A percentile compares a stretch with the other conserved stretches of the same genome.
phyloP scores from a whole-genome alignment of 2,329 filamentous ascomycete genomes.

The Fusarium sp. region DNA sequence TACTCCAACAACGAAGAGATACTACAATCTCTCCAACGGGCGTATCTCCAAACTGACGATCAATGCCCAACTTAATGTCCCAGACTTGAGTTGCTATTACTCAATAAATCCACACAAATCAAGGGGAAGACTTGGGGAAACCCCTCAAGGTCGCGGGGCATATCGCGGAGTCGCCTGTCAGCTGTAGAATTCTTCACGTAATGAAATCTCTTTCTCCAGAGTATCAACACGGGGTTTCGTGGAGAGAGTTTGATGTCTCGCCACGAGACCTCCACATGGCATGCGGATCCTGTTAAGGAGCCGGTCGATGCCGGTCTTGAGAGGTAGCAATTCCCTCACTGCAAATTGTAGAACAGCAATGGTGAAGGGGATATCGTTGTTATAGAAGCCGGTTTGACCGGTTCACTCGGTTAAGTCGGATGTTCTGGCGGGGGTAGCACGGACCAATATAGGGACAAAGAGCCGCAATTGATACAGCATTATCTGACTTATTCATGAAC shows the following conservation, averaged over 20 bases:
- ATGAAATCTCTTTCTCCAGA: conserved; percentile 25
- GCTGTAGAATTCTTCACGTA: conserved; percentile 33
- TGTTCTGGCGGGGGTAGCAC: conserved; percentile 22
- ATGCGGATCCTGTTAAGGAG: conserved; percentile 18
- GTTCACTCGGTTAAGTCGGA: conserved; percentile 42
- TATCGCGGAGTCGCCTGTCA: conserved; percentile 19
- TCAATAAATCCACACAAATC: conserved; percentile 15
- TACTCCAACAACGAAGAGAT: accelerated
- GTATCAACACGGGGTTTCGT: conserved; percentile 12
- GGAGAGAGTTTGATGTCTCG: conserved; percentile 8
- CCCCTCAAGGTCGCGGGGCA: conserved; percentile 24
- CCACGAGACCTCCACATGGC: conserved; percentile 28
- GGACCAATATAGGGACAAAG: conserved; percentile 27
- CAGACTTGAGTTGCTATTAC: conserved; percentile 13
- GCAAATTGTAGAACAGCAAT: neutral
- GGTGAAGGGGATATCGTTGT: neutral
- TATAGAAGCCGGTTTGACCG: conserved; percentile 25
- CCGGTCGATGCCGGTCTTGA: conserved; percentile 36
- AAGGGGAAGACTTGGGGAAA: conserved; percentile 22
- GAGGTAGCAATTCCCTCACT: neutral
- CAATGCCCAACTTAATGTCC: neutral
- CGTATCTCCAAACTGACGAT: neutral
- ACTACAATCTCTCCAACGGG: neutral
- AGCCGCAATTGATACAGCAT: conserved; percentile 19
- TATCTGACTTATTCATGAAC: conserved; percentile 19